A percentile compares a stretch with the other conserved stretches of the same genome.
phyloP scores from a whole-genome alignment of 495 filamentous ascomycete genomes.

The Aspergillus heteromorphus region DNA sequence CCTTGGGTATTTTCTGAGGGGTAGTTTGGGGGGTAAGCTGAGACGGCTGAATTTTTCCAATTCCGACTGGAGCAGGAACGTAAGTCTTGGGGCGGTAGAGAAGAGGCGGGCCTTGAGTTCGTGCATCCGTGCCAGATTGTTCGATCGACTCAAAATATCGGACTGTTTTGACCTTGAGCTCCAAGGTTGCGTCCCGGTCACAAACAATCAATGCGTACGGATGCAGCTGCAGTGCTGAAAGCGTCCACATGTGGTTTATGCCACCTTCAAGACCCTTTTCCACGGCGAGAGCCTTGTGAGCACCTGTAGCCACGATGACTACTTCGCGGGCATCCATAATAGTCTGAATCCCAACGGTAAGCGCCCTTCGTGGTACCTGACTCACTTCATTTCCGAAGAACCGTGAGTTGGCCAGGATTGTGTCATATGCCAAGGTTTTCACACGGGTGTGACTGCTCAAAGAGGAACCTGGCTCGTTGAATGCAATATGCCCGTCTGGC shows the following conservation, averaged over 20 bases:
- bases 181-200: constrained; percentile 79
- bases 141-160: constrained; percentile 63
- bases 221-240: constrained; percentile 74
- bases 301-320: constrained; percentile 73
- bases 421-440: constrained; percentile 84
- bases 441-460: constrained; percentile 73
- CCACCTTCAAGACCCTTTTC: constrained; percentile 77
- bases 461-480: constrained; percentile 84
- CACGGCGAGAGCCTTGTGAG: constrained; percentile 75
- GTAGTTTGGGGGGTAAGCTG: constrained; percentile 24
- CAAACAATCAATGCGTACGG: constrained; percentile 75
- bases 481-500: constrained; percentile 82
- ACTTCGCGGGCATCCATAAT: constrained; percentile 78
- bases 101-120: constrained; percentile 51
- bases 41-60: constrained; percentile 20
- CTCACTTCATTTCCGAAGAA: constrained; percentile 72
- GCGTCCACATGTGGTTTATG: constrained; percentile 87
- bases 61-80: constrained; percentile 29
- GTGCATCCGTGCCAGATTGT: constrained; percentile 51
- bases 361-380: constrained; percentile 73
- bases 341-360: constrained; percentile 86
- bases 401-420: constrained; percentile 75
- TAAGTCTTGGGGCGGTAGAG: constrained; percentile 40
- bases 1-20: constrained; percentile 34
- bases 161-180: constrained; percentile 82